Percentiles rank a stretch among this genome's conserved stretches.
Conservation (phyloP, 2,329 filamentous ascomycete genomes). For the Colletotrichum lentis region DNA sequence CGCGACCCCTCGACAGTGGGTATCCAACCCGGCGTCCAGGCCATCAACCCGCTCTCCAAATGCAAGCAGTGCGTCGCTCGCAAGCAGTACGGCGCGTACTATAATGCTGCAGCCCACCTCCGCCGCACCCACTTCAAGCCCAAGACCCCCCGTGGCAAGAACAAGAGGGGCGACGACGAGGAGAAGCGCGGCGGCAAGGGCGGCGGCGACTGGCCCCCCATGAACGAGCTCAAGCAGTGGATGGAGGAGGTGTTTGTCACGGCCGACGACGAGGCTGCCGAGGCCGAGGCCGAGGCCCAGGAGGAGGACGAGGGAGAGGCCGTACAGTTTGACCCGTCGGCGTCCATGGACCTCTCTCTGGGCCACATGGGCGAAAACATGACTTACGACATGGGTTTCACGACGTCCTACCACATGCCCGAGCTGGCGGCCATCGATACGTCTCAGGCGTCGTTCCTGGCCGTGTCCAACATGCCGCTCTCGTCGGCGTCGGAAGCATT, state of each 20-base stretch:
- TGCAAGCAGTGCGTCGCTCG: slow-evolving; percentile 82
- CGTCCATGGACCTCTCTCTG: slow-evolving; percentile 32
- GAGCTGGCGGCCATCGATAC: slow-evolving; percentile 33
- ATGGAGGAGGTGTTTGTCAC: slow-evolving; percentile 62
- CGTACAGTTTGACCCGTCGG: slow-evolving; percentile 21
- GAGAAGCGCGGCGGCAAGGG: slow-evolving; percentile 65
- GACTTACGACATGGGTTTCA: slow-evolving; percentile 28
- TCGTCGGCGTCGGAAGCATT: slow-evolving; percentile 33
- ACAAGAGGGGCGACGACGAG: slow-evolving; percentile 48
- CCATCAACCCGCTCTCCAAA: slow-evolving; percentile 72
- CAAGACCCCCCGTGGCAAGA: slow-evolving; percentile 58
- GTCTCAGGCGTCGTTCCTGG: slow-evolving; percentile 26
- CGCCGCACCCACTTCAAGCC: slow-evolving; percentile 87
- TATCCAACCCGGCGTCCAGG: slow-evolving; percentile 55
- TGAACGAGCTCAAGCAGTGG: slow-evolving; percentile 67
- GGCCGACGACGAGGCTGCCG: slow-evolving; percentile 47
- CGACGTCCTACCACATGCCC: slow-evolving; percentile 28
- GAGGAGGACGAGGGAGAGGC: slow-evolving; percentile 43
- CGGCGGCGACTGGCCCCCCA: slow-evolving; percentile 63
- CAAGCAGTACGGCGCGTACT: slow-evolving; percentile 90
- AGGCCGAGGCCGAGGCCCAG: slow-evolving; percentile 35
- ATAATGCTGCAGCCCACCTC: slow-evolving; percentile 92
- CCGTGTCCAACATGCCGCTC: slow-evolving; percentile 32
- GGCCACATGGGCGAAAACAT: slow-evolving; percentile 36
- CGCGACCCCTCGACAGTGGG: slow-evolving; percentile 59